A percentile compares a stretch with the other conserved stretches of the same genome.
Conservation (phyloP, 2,329 filamentous ascomycete species). For the Xylaria sp. region DNA sequence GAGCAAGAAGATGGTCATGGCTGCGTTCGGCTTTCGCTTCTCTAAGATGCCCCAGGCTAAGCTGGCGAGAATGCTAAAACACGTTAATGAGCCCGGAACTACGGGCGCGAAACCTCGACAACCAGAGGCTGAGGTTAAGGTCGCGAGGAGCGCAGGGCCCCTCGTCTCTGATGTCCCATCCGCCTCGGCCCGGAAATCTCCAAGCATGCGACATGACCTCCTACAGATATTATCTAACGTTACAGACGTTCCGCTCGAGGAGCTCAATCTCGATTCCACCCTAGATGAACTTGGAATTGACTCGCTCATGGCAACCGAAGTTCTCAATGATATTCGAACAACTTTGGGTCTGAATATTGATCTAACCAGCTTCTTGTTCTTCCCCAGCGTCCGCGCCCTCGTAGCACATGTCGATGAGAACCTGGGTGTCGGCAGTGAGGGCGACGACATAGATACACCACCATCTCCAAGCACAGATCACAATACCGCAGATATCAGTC, state of each 20-base stretch:
- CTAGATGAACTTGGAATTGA: conserved; percentile 30
- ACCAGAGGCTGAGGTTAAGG: background rate
- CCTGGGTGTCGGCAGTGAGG: conserved; percentile 12
- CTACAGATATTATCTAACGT: conserved; percentile 29
- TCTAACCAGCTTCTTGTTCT: conserved; percentile 26
- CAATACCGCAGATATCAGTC: background rate
- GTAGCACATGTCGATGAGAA: conserved; percentile 20
- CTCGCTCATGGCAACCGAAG: conserved; percentile 31
- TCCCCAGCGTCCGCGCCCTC: conserved; percentile 19
- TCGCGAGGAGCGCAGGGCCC: background rate
- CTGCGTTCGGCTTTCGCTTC: conserved; percentile 25
- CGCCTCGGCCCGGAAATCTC: background rate
- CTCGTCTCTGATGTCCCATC: background rate
- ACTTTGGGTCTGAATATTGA: conserved; percentile 24
- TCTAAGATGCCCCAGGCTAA: conserved; percentile 19
- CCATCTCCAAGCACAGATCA: conserved; percentile 1
- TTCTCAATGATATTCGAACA: conserved; percentile 28
- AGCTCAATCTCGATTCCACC: conserved; percentile 19
- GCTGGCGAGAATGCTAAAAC: conserved; percentile 22
- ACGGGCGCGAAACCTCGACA: background rate
- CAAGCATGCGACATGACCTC: conserved; percentile 15
- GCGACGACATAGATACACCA: conserved; percentile 4
- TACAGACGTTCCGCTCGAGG: conserved; percentile 25
- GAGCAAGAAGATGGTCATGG: conserved; percentile 30
- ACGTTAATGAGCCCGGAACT: conserved; percentile 15